Base-by-base conservation (phyloP, 208 protist species). In the Trypanosoma caninum region DNA sequence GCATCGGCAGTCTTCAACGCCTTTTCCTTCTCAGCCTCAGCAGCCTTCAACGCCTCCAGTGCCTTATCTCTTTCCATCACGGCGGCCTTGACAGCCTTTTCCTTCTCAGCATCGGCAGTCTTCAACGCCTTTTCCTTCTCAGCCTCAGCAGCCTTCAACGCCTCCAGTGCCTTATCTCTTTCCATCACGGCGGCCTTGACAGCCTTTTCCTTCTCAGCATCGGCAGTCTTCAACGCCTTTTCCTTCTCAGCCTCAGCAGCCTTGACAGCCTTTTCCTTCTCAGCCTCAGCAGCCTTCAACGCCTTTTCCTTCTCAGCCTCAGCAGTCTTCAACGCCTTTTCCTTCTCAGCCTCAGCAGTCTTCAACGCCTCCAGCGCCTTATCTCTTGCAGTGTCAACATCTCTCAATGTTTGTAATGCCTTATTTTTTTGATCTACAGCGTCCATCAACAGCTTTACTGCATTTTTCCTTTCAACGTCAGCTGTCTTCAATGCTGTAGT, bases 271-370 rank as follows among this genome's bases (percentile, higher is more conserved):
- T n/a, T n/a, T n/a, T n/a, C n/a, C n/a, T 38, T 38, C 34, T 14
- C 13, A 13, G 34, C 34, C 7, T 38, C 34, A 38, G 34, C 34
- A 38, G 34, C 34, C 7, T 38, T 38, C 34, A 14, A 14, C 34
- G 7, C 13, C 34, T 38, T 13, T 38, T 7, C 34, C 34, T 38
- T 13, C 7, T 7, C 34, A 38, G 34, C 34, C 34, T 38, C 13
- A 7, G 13, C 13, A 13, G 34, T 31, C 8, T 68, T 37, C 11
- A 14, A 13, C 6, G 25, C 48, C 23, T 47, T 60, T 16, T 51
- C 7, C 47, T 64, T 56, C 30, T 53, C 56, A 5, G 54, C 44
- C 42, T 65, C 28, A 13, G 44, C 46, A 25, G 65, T 42, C 44
- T 59, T 59, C 13, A 33, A 13, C 2, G 56, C 55, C 9, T 56